Evolutionary conservation across 352 stramenopile genomes (phyloP).

Genomic region (Phytophthora constricta): DNA sequence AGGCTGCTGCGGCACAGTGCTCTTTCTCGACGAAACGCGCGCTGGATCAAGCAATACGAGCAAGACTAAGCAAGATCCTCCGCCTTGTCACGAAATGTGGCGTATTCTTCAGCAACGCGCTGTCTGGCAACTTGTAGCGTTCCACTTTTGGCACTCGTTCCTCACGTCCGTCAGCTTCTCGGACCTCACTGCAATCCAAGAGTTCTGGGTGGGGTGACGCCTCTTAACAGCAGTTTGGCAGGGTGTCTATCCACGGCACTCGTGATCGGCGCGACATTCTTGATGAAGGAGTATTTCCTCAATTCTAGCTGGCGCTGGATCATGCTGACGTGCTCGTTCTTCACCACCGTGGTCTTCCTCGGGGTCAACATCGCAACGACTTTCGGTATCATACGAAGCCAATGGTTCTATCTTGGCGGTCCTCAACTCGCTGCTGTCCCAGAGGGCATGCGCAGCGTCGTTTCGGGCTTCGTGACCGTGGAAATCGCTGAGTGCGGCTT

Average conservation of each 20-base stretch:
- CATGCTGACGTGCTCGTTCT: conserved; percentile 55
- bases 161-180: conserved; percentile 65
- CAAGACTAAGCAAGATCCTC: conserved; percentile 26
- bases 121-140: conserved; percentile 75
- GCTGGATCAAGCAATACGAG: conserved; percentile 23
- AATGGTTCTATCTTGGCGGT: conserved; percentile 76
- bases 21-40: conserved; percentile 58
- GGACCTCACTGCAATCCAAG: conserved; percentile 56
- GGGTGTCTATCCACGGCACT: conserved; percentile 58
- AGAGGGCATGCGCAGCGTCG: conserved; percentile 66
- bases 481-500: conserved; percentile 79
- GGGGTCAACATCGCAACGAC: conserved; percentile 56
- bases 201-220: conserved; percentile 67
- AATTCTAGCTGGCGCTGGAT: conserved; percentile 65
- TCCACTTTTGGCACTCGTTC: conserved; percentile 74
- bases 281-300: conserved; percentile 69
- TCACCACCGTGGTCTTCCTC: conserved; percentile 54
- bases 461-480: conserved; percentile 67
- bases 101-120: conserved; percentile 72
- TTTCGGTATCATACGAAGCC: conserved; percentile 64
- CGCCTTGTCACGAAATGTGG: conserved; percentile 63
- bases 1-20: conserved; percentile 41
- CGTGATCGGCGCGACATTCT: conserved; percentile 54
- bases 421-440: conserved; percentile 65
- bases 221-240: conserved; percentile 62